Conservation (phyloP, 140 eudicot species). For the Anethum foeniculum region DNA sequence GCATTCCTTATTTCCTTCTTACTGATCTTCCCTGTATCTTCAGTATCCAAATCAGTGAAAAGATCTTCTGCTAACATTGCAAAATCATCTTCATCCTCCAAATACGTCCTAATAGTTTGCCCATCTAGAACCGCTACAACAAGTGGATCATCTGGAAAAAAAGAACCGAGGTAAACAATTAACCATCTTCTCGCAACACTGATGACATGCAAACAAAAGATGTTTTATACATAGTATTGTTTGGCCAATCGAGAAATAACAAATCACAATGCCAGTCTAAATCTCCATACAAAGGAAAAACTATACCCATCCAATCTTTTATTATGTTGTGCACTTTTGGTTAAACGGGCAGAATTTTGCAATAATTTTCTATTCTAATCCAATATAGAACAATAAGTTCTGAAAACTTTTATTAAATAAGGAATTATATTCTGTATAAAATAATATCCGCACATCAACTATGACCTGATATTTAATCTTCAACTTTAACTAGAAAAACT, state of each 20-base stretch:
- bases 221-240: neutral
- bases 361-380: neutral
- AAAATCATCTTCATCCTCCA: slow-evolving; percentile 54
- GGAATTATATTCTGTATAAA: neutral
- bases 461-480: neutral
- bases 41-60: slow-evolving; percentile 38
- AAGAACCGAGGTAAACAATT: neutral
- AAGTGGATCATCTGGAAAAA: slow-evolving; percentile 34
- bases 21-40: slow-evolving; percentile 39
- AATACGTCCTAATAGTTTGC: slow-evolving; percentile 19
- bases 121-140: slow-evolving; percentile 39
- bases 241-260: neutral
- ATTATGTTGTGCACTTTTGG: neutral
- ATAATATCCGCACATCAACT: neutral
- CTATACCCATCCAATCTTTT: neutral
- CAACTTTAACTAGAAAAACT: neutral
- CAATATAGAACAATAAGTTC: neutral
- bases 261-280: neutral
- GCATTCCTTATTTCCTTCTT: slow-evolving; percentile 30
- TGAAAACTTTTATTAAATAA: neutral
- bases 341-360: neutral
- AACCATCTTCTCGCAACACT: neutral
- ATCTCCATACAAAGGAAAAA: neutral
- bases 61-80: slow-evolving; percentile 52
- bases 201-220: neutral